Conservation (phyloP, 2,329 filamentous ascomycete genomes). For the Ceratocystis smalleyi region DNA sequence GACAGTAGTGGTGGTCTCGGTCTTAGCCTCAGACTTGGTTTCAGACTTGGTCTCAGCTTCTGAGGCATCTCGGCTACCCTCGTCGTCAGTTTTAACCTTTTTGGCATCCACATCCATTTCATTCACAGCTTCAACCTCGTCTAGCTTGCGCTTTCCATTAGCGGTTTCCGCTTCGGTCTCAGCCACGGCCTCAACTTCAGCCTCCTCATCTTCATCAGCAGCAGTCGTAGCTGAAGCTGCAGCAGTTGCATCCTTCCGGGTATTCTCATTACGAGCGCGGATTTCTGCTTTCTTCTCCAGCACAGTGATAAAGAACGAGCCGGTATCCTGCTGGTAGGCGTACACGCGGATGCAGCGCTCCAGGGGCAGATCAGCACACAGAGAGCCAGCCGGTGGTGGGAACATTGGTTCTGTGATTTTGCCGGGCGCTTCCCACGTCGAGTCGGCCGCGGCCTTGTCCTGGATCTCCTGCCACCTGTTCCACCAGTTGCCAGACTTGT, state of each 20-base stretch:
- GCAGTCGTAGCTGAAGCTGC: neutral
- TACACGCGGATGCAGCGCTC: conserved; percentile 90
- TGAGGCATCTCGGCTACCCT: conserved; percentile 17
- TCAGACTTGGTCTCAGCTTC: conserved; percentile 7
- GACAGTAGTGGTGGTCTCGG: neutral
- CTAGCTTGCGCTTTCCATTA: conserved; percentile 25
- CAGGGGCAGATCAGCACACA: conserved; percentile 53
- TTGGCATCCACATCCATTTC: conserved; percentile 28
- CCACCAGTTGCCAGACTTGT: conserved; percentile 68
- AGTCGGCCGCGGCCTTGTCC: conserved; percentile 46
- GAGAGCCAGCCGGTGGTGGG: conserved; percentile 39
- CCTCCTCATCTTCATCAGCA: conserved; percentile 20
- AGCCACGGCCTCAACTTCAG: conserved; percentile 22
- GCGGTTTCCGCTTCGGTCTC: conserved; percentile 22
- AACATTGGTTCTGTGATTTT: conserved; percentile 75
- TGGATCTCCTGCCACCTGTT: conserved; percentile 69
- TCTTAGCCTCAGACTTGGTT: conserved; percentile 3
- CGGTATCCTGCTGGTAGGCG: conserved; percentile 88
- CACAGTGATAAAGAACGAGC: conserved; percentile 93
- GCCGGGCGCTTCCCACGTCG: conserved; percentile 39
- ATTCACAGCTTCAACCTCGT: conserved; percentile 24
- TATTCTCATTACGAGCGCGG: conserved; percentile 54
- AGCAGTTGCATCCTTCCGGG: conserved; percentile 19
- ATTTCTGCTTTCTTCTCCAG: conserved; percentile 84
- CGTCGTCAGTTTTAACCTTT: conserved; percentile 16